Percentiles rank a stretch among this genome's conserved stretches.
Conservation (phyloP, 352 stramenopile genomes). For the Hyphochytrium catenoides region DNA sequence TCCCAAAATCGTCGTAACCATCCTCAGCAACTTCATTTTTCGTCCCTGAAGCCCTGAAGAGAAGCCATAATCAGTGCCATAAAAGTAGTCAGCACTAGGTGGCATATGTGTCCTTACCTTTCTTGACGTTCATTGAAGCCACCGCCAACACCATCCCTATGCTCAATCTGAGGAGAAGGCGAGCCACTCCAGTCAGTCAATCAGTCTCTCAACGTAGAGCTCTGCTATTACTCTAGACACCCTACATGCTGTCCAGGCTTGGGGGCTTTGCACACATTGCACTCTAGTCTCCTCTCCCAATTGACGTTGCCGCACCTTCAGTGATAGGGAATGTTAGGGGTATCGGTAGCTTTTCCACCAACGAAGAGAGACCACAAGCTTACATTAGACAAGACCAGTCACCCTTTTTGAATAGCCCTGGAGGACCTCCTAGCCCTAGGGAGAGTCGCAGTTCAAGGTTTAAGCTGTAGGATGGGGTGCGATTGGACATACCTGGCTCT, state of each 20-base stretch:
- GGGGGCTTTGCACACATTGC: constrained; percentile 56
- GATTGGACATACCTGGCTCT: constrained; percentile 7
- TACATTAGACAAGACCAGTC: constrained; percentile 59
- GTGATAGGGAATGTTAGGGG: background rate
- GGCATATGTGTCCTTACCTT: constrained; percentile 15
- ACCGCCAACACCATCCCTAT: constrained; percentile 36
- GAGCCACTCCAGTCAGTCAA: background rate
- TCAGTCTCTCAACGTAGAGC: background rate
- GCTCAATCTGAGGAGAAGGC: constrained; percentile 13
- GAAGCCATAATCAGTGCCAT: constrained; percentile 4
- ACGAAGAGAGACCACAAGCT: constrained; percentile 2
- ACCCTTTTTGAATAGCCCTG: constrained; percentile 40
- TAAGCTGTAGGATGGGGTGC: constrained; percentile 11
- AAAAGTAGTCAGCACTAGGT: constrained; percentile 1
- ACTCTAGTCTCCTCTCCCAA: constrained; percentile 51
- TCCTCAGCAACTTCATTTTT: constrained; percentile 51
- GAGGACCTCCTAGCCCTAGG: constrained; percentile 25
- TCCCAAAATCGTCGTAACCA: constrained; percentile 58
- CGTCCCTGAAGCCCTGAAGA: constrained; percentile 26
- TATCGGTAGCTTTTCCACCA: background rate
- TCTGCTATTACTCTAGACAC: too few relatives aligned
- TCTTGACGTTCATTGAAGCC: constrained; percentile 59
- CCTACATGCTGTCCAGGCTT: constrained; percentile 35
- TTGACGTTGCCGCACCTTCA: constrained; percentile 54
- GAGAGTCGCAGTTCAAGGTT: constrained; percentile 15